phyloP scores from a whole-genome alignment of 257 asterid genomes.

The Plectranthus barbatus region DNA sequence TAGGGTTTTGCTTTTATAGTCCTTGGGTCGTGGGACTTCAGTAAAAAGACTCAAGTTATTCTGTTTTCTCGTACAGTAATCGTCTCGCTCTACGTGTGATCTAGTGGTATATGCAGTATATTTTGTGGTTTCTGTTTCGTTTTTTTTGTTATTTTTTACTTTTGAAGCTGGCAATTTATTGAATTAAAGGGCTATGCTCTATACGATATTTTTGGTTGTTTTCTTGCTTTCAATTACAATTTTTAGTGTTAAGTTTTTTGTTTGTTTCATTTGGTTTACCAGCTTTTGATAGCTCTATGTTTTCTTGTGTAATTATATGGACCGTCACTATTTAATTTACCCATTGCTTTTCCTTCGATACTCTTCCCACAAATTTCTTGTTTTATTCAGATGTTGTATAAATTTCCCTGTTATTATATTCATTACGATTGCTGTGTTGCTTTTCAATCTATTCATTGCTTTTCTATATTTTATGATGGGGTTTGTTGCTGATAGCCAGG shows the following conservation, averaged over 20 bases:
- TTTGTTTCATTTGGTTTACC: too few species aligned
- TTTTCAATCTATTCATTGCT: neutral
- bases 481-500: neutral
- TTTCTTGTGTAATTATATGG: too few species aligned
- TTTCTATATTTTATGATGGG: constrained; percentile 11
- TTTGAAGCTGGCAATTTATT: neutral
- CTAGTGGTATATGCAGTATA: neutral
- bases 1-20: neutral
- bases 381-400: neutral
- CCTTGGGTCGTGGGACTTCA: neutral
- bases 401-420: neutral
- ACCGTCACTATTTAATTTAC: too few species aligned
- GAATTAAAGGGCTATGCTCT: neutral
- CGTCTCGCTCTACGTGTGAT: neutral
- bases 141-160: neutral
- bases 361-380: neutral
- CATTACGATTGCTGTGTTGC: neutral
- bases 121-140: constrained; percentile 9
- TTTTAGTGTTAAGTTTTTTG: neutral
- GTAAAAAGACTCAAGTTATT: neutral
- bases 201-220: too few species aligned
- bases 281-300: too few species aligned
- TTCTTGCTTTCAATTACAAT: neutral
- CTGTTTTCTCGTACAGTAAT: neutral
- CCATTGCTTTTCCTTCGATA: neutral